phyloP scores from a whole-genome alignment of 1,139 yeast species.

The Pichia sp. region DNA sequence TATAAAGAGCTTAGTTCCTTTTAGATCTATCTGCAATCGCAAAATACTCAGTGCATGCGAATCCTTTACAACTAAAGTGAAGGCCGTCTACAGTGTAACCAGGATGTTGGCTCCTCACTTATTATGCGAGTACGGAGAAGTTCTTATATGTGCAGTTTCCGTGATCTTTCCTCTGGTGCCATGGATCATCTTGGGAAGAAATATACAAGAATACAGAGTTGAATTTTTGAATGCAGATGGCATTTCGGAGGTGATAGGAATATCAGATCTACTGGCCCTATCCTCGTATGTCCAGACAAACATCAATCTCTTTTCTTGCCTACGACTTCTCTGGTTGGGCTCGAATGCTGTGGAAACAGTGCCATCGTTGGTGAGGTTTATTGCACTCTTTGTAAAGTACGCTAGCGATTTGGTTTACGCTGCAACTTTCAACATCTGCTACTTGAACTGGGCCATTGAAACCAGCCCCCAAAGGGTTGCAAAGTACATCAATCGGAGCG shows the following conservation, averaged over 20 bases:
- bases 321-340: background rate
- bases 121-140: background rate
- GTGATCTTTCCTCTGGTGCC: background rate
- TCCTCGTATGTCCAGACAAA: background rate
- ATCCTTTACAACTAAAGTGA: background rate
- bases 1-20: background rate
- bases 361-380: background rate
- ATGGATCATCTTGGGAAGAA: slow-evolving; percentile 4
- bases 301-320: background rate
- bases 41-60: background rate
- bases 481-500: background rate
- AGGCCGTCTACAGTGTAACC: background rate
- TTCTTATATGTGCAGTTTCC: background rate
- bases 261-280: background rate
- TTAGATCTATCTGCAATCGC: background rate
- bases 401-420: background rate
- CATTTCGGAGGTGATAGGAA: background rate
- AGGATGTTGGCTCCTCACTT: background rate
- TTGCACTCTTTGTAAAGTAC: background rate
- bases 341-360: background rate
- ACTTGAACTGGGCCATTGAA: slow-evolving; percentile 1
- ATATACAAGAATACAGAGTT: background rate
- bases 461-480: background rate
- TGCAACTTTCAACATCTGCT: background rate
- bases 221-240: background rate